phyloP scores from a whole-genome alignment of 805 yeast genomes.

The Kluyveromyces dobzhanskii region DNA sequence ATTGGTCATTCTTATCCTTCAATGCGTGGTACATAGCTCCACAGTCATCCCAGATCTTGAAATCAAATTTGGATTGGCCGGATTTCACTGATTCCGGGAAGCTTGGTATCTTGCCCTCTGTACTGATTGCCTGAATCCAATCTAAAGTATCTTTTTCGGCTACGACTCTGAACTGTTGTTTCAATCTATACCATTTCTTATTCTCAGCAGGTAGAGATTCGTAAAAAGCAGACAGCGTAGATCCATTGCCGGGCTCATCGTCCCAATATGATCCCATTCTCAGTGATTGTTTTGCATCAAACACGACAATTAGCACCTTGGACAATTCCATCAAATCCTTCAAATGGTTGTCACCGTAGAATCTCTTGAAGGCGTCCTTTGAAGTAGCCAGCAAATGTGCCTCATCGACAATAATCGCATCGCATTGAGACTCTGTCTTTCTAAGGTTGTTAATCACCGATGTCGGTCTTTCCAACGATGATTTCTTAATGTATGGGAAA shows the following conservation, averaged over 20 bases:
- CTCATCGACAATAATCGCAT: conserved; percentile 37
- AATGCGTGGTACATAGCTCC: conserved; percentile 34
- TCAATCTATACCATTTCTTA: conserved; percentile 26
- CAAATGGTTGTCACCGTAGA: conserved; percentile 37
- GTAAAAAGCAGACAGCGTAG: conserved; percentile 24
- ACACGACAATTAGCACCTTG: conserved; percentile 35
- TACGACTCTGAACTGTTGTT: conserved; percentile 36
- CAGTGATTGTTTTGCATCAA: conserved; percentile 38
- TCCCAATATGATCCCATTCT: conserved; percentile 42
- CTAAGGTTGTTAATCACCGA: conserved; percentile 32
- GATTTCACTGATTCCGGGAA: conserved; percentile 21
- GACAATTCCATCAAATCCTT: conserved; percentile 33
- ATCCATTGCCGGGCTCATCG: conserved; percentile 29
- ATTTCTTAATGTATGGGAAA: conserved; percentile 31
- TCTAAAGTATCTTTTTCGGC: conserved; percentile 32
- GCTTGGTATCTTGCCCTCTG: conserved; percentile 28
- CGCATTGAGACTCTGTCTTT: conserved; percentile 26
- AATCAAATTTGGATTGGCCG: conserved; percentile 22
- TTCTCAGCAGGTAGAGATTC: conserved; percentile 12
- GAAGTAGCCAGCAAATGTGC: conserved; percentile 38
- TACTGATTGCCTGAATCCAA: conserved; percentile 34
- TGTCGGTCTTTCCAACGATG: conserved; percentile 39
- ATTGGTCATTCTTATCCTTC: conserved; percentile 21
- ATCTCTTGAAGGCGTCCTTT: conserved; percentile 38
- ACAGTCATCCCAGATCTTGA: conserved; percentile 35